Evolutionary conservation across 1,284 basidiomycete species (phyloP), one percentile per base, ranked within the genome.

Genomic region (Laetiporus sulphureus): DNA sequence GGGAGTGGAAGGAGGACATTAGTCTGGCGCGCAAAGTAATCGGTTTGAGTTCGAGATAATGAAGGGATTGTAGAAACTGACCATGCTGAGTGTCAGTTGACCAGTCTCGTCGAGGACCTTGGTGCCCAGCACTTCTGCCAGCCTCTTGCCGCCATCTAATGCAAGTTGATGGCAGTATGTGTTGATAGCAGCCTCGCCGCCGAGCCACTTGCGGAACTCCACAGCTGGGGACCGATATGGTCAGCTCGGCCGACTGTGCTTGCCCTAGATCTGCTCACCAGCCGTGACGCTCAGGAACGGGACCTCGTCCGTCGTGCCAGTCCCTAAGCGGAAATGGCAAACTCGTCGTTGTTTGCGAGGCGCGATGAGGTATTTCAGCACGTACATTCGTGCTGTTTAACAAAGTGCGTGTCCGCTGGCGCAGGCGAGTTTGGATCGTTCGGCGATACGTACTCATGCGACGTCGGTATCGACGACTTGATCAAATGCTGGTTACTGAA

Each of bases 121-220:
- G 1, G 89, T 91, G 5, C 76, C 78, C 24, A 90, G 63, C 2
- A 82, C 61, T 48, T 80, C 71, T 0, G 79, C 77, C 3, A 92
- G 68, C 11, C 67, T 65, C 45, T 73, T 71, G 0, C 87, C 90
- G 15, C 90, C 92, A 40, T 72, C 65, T 1, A 84, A 51, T 0
- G 91, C 92, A 19, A 94, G 72, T 5, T 70, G 58, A 54, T 83
- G 83, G 53, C 79, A 89, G 61, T 94, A 91, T 3, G 65, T 68
- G 55, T 83, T 81, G 47, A 94, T 91, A 42, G 73, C 73, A 13
- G 73, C 66, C 63, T 95, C 92, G 2, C 92, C 92, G 1, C 91
- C 92, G 16, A 94, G 67, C 74, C 79, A 83, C 38, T 77, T 57
- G 20, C 91, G 74, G 65, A 92, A 94, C 33, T 83, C 73, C 7